A percentile compares a stretch with the other conserved stretches of the same genome.
Evolutionary conservation across 768 basidiomycete genomes (phyloP).

Genomic region (Tricholoma furcatifolium): DNA sequence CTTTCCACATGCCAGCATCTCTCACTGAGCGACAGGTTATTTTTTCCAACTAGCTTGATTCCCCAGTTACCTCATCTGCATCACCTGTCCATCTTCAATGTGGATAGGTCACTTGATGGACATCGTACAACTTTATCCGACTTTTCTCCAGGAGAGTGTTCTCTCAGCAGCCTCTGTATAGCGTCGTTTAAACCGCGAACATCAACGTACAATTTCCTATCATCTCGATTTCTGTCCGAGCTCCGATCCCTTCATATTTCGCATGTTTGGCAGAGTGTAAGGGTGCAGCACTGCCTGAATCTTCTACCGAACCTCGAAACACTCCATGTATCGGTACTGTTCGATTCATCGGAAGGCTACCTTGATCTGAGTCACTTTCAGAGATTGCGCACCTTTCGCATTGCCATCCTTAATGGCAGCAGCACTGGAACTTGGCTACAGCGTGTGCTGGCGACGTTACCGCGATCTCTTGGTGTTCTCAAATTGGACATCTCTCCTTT

Average conservation of each 20-base stretch:
- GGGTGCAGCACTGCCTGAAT: background rate
- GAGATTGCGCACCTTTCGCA: background rate
- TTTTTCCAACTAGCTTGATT: background rate
- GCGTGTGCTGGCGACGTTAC: background rate
- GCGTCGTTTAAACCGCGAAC: background rate
- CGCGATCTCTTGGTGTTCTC: no score
- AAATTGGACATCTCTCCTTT: no score
- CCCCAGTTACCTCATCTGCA: background rate
- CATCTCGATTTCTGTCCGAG: background rate
- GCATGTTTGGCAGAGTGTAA: no score
- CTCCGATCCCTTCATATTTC: background rate
- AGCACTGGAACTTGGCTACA: background rate
- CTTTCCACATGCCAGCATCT: slow-evolving; percentile 4
- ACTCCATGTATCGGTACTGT: background rate
- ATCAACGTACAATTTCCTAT: background rate
- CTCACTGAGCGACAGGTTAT: background rate
- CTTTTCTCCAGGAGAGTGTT: background rate
- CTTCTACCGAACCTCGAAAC: background rate
- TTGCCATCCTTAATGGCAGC: background rate
- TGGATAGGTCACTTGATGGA: no score
- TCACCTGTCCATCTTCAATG: background rate
- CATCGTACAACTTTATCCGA: background rate
- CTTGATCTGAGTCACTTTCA: background rate
- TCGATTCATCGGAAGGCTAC: background rate
- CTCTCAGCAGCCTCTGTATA: no score